Conservation (phyloP, 345 rosid genomes). For the Aegle marmelos region DNA sequence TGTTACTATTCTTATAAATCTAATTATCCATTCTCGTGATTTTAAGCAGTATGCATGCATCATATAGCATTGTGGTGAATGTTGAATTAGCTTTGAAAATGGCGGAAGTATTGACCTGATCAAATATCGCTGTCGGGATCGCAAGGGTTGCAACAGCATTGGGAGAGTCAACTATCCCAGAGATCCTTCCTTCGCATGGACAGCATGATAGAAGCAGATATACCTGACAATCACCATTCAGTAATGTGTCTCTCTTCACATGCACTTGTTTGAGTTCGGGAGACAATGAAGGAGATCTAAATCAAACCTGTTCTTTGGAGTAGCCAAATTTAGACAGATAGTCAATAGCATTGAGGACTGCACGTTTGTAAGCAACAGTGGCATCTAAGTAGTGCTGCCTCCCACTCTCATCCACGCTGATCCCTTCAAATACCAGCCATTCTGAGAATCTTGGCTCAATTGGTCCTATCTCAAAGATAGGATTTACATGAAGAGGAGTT, state of each 20-base stretch:
- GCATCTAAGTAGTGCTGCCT: constrained; percentile 86
- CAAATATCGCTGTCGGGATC: constrained; percentile 73
- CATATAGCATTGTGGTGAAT: background rate
- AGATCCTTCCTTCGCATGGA: constrained; percentile 92
- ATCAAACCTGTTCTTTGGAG: constrained; percentile 88
- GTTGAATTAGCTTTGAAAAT: background rate
- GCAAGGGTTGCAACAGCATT: constrained; percentile 93
- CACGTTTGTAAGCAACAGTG: constrained; percentile 81
- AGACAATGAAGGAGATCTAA: constrained; percentile 3
- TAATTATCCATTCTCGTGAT: too few species aligned
- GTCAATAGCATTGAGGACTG: constrained; percentile 86
- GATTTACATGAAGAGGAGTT: constrained; percentile 82
- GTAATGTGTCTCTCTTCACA: background rate
- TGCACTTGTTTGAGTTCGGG: too few species aligned
- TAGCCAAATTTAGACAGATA: constrained; percentile 89
- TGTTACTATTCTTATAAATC: too few species aligned
- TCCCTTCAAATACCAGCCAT: constrained; percentile 92
- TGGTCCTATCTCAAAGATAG: constrained; percentile 90
- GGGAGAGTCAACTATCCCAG: constrained; percentile 89
- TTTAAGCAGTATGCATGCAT: too few species aligned
- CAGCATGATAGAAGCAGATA: constrained; percentile 87
- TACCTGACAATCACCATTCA: constrained; percentile 35
- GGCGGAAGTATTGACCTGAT: constrained; percentile 41
- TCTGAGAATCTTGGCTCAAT: constrained; percentile 92
- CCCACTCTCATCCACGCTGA: constrained; percentile 85